These are phyloP conservation scores for Calonectria montana DNA, from an alignment of 2,329 filamentous ascomycete species.

Conservation along the genomic window DNA sequence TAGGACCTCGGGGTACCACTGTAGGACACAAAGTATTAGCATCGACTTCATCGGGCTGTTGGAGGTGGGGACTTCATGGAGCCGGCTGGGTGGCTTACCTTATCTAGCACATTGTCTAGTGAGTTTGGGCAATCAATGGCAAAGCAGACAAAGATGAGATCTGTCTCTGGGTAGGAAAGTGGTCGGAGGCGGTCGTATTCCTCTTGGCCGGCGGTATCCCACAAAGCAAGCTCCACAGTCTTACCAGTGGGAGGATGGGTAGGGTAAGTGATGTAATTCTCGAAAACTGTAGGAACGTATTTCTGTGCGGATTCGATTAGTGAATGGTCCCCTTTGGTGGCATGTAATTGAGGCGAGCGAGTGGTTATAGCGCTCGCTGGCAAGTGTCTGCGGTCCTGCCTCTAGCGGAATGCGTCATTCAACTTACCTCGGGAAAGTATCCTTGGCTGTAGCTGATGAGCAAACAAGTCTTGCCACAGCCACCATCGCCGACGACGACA, in stretches of 20 bases:
- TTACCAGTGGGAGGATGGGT: conserved; percentile 89
- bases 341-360: not conserved
- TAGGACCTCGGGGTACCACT: conserved; percentile 99
- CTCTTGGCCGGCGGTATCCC: conserved; percentile 98
- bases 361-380: not conserved
- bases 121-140: conserved; percentile 99
- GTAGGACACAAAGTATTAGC: conserved; percentile 19
- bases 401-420: not conserved
- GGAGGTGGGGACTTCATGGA: conserved; percentile 26
- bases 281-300: conserved; percentile 99
- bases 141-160: conserved; percentile 98
- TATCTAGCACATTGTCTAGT: conserved; percentile 98
- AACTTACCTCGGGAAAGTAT: conserved; percentile 93
- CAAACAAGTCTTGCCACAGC: conserved; percentile 98
- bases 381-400: not conserved
- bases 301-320: conserved; percentile 69
- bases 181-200: conserved; percentile 97
- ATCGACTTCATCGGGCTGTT: conserved; percentile 31
- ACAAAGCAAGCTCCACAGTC: conserved; percentile 94
- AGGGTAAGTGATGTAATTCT: conserved; percentile 99
- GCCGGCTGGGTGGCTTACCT: conserved; percentile 67
- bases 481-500: conserved; percentile 97
- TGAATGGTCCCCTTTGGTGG: not conserved
- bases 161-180: conserved; percentile 97
- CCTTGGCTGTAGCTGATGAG: conserved; percentile 99